Base-by-base conservation (phyloP, 2,329 filamentous ascomycete genomes). In the Aureobasidium leucospermi region DNA sequence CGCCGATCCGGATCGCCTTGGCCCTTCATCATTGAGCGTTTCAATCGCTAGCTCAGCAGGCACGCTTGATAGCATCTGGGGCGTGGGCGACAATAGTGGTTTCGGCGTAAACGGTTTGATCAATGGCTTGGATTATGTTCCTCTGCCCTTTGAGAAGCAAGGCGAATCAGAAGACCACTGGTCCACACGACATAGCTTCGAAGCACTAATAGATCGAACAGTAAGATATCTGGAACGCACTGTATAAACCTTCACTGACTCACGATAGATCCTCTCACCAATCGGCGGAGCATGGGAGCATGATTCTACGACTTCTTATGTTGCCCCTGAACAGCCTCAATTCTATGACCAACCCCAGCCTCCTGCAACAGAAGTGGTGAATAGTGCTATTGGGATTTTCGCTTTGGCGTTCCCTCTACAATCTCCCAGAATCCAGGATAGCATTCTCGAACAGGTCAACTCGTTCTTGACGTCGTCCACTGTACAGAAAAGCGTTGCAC, bases 21-120 rank as follows among this genome's bases (percentile, higher is more conserved):
- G 85, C 0, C 86, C 89, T 15, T 93, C 85, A 67, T 93, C 91
- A 1, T 73, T 97, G 49, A 96, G 93, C 68, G 88, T 90, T 13
- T 90, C 92, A 0, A 96, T 99, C 67, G 93, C 93, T 16, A 94
- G 87, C 65, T 89, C 92, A 15, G 89, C 91, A 1, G 90, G 89
- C 6, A 88, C 85, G 2, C 96, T 97, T 68, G 94, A 99, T 67
- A 92, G 86, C 0, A 84, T 99, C 41, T 99, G 94, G 94, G 93
- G 97, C 63, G 84, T 96, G 6, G 88, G 86, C 8, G 94, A 99
- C 71, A 97, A 97, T 69, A 92, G 87, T 66, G 93, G 92, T 1
- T 97, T 96, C 72, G 94, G 95, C 2, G 87, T 99, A 15, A 96
- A 90, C 9, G 90, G 92, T 1, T 77, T 97, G 23, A 85, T 96